Base-by-base conservation (phyloP, 352 stramenopile species). In the Globisporangium barbulae region DNA sequence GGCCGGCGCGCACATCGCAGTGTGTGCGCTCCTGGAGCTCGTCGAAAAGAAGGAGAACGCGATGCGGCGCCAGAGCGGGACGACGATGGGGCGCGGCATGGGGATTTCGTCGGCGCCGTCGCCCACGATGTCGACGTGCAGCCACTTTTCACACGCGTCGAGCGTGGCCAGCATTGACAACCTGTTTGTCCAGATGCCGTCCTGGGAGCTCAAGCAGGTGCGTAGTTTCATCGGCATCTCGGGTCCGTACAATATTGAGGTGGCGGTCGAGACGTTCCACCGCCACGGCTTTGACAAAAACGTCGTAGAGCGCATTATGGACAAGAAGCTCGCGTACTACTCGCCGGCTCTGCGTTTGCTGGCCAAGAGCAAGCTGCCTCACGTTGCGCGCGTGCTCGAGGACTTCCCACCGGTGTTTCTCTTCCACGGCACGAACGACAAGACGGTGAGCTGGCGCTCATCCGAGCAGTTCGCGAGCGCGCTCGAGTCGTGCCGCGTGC, bases 171-270 rank as follows among this genome's bases (percentile, higher is more conserved):
- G 70, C 52, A 33, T 65, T 8, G 68, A 76, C 22, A 79, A 65
- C 13, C 28, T 73, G 53, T 65, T 88, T 17, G 53, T 58, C 0
- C 70, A 73, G 48, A 61, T 73, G 28, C 77, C 83, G 42, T 79
- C 75, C 7, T 97, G 88, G 78, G 73, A 81, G 21, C 58, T 90
- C 19, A 67, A 71, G 22, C 75, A 90, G 55, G 64, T 97, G 28
- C 76, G 81, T 33, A 93, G 83, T 53, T 94, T 90, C 65, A 89
- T 94, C 50, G 88, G 86, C 42, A 91, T 96, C 49, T 97, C 91
- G 0, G 85, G 88, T 0, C 89, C 91, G 44, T 92, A 95, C 73
- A 93, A 97, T 76, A 84, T 97, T 22, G 75, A 88, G 45, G 75
- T 75, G 17, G 90, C 84, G 48, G 73, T 86, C 25, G 76, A 78